Conservation (phyloP, 225 moss, liverwort and hornwort species). For the Climacium dendroides region DNA sequence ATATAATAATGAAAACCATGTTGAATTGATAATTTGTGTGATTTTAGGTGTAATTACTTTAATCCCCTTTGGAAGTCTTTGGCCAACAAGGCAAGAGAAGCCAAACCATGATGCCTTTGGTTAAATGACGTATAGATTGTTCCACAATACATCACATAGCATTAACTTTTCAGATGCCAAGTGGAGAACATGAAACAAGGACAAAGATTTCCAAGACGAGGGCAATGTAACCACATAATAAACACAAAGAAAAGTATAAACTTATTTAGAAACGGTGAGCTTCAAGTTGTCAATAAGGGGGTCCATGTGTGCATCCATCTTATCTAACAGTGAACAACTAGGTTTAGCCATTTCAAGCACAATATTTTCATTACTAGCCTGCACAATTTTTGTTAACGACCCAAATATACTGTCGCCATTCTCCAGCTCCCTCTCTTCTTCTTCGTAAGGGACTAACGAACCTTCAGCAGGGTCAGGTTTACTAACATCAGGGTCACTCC, state of each 20-base stretch:
- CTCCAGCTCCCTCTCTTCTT: background rate
- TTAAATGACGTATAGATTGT: background rate
- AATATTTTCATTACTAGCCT: conserved; percentile 3
- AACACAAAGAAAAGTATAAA: background rate
- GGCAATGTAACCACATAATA: background rate
- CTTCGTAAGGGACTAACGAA: background rate
- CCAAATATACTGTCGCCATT: conserved; percentile 16
- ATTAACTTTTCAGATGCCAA: background rate
- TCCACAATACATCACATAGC: background rate
- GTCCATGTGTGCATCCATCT: conserved; percentile 20
- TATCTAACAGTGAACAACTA: background rate
- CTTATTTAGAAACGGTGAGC: conserved; percentile 3
- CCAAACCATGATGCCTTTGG: background rate
- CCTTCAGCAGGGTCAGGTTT: background rate
- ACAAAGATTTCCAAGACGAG: background rate
- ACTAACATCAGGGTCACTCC: conserved; percentile 4
- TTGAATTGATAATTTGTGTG: no score
- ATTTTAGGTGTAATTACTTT: background rate
- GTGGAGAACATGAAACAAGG: background rate
- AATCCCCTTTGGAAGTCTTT: background rate
- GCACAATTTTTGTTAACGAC: conserved; percentile 19
- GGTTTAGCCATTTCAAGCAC: conserved; percentile 4
- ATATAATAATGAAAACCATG: no score
- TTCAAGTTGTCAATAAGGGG: conserved; percentile 15
- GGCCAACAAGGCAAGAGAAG: background rate